Percentiles rank a stretch among this genome's conserved stretches.
phyloP scores from a whole-genome alignment of 441 rosid genomes.

The Corymbia calophylla region DNA sequence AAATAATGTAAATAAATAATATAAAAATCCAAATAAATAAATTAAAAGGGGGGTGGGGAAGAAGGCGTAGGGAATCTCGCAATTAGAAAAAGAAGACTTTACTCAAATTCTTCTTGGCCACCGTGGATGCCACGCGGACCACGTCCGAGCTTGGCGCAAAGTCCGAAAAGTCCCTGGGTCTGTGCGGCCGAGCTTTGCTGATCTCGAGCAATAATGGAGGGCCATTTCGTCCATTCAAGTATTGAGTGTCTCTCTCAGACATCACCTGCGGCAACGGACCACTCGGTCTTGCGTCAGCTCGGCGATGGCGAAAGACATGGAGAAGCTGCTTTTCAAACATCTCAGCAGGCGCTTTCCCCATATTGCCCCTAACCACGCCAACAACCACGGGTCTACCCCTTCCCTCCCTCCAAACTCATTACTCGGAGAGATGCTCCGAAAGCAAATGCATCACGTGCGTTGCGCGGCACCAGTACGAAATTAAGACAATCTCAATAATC shows the following conservation, averaged over 20 bases:
- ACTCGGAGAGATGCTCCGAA: neutral
- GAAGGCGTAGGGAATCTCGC: neutral
- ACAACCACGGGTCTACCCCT: neutral
- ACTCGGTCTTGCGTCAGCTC: neutral
- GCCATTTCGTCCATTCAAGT: neutral
- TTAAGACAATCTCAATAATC: neutral
- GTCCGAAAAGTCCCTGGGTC: neutral
- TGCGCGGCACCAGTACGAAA: neutral
- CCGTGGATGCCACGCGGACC: neutral
- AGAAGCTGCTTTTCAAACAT: neutral
- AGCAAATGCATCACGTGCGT: neutral
- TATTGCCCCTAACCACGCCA: neutral
- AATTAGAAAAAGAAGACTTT: neutral
- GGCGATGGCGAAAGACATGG: neutral
- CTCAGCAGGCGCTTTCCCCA: neutral
- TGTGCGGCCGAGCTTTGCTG: accelerated
- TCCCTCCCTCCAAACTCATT: neutral
- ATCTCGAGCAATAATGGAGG: neutral
- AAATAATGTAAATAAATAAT: neutral
- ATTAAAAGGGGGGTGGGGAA: no score
- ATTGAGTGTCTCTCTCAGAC: neutral
- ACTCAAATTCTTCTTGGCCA: neutral
- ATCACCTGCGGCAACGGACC: neutral
- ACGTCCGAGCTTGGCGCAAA: neutral
- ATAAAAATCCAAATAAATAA: neutral